A percentile compares a stretch with the other conserved stretches of the same genome.
Evolutionary conservation across 164 flowering plant genomes (phyloP).

Genomic region (Aristolochia contorta): DNA sequence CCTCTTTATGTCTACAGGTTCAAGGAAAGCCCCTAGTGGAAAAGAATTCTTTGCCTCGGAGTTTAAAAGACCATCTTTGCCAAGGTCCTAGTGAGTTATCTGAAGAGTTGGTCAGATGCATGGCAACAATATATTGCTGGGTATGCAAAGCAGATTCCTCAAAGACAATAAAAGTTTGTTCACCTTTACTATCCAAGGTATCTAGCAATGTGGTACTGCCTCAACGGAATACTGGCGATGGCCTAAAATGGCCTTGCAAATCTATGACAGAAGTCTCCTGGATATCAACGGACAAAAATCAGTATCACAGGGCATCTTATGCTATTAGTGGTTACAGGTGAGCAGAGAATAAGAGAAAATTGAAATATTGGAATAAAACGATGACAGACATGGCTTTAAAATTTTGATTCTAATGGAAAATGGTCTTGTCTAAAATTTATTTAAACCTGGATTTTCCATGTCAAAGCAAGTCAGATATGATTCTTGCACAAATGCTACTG

Average conservation of each 20-base stretch:
- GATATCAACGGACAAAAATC: slow-evolving; percentile 51
- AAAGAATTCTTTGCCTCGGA: slow-evolving; percentile 24
- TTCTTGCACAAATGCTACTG: too few species aligned
- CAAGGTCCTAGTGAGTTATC: slow-evolving; percentile 77
- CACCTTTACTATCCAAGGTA: slow-evolving; percentile 49
- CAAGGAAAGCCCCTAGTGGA: slow-evolving; percentile 20
- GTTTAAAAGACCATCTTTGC: slow-evolving; percentile 59
- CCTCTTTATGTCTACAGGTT: slow-evolving; percentile 18
- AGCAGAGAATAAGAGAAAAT: background rate
- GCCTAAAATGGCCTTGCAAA: slow-evolving; percentile 33
- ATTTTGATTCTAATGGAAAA: too few species aligned
- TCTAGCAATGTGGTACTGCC: slow-evolving; percentile 43
- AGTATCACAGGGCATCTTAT: slow-evolving; percentile 57
- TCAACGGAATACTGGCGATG: slow-evolving; percentile 26
- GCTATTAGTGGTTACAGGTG: slow-evolving; percentile 72
- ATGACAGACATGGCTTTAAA: too few species aligned
- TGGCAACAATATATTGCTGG: slow-evolving; percentile 76
- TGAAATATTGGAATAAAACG: background rate
- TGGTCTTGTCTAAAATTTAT: too few species aligned
- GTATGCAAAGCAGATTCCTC: slow-evolving; percentile 33
- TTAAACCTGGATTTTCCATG: too few species aligned
- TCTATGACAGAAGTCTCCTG: slow-evolving; percentile 58
- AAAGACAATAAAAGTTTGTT: slow-evolving; percentile 27
- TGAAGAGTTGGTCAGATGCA: slow-evolving; percentile 74
- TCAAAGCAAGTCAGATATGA: too few species aligned